phyloP scores from a whole-genome alignment of 2,329 filamentous ascomycete genomes.

The Aspergillus awamori region DNA sequence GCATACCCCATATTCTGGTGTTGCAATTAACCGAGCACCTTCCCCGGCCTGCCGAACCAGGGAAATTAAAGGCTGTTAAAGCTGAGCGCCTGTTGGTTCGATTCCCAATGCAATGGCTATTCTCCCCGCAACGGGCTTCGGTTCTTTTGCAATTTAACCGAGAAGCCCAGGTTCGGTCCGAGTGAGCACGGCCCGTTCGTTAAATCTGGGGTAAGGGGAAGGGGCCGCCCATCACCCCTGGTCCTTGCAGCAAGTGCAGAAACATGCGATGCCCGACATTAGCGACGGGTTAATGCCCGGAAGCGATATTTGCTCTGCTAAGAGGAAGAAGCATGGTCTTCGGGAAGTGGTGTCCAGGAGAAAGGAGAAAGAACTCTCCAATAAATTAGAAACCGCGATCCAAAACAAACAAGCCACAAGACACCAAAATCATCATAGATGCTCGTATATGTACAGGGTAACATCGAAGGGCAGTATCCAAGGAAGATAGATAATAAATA shows the following conservation, averaged over 20 bases:
- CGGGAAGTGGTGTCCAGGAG: background rate
- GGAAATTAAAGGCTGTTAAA: too few relatives aligned
- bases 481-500: background rate
- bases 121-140: slow-evolving; percentile 2
- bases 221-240: background rate
- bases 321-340: background rate
- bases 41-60: background rate
- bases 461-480: background rate
- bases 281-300: background rate
- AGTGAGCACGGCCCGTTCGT: background rate
- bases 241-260: background rate
- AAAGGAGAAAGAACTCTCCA: background rate
- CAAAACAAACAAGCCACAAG: background rate
- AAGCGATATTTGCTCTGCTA: background rate
- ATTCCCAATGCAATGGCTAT: background rate
- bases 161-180: background rate
- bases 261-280: background rate
- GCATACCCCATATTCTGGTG: background rate
- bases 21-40: background rate
- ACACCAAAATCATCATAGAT: background rate
- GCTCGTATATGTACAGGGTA: background rate
- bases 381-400: background rate
- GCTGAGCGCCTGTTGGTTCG: background rate
- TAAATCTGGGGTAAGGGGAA: slow-evolving; percentile 1
- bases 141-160: slow-evolving; percentile 8